Evolutionary conservation across 2,329 filamentous ascomycete genomes (phyloP).

Genomic region (Bisporella sp.): DNA sequence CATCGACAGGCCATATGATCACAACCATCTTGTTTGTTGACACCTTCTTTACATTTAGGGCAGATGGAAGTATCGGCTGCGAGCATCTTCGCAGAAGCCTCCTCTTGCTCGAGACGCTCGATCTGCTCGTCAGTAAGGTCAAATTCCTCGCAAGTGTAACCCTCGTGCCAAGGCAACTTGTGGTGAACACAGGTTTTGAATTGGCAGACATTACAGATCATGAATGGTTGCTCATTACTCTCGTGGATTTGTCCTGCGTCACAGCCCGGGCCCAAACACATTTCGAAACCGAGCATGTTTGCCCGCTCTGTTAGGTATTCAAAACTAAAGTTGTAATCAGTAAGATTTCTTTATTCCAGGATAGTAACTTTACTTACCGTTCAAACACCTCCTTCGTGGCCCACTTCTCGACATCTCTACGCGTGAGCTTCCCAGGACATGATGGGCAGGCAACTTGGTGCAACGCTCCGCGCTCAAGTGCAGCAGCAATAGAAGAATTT

Average conservation of each 20-base stretch:
- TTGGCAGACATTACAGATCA: not conserved
- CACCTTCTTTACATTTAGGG: not conserved
- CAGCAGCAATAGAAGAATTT: not conserved
- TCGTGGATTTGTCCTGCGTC: not conserved
- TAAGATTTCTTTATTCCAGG: not conserved
- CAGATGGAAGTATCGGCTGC: not conserved
- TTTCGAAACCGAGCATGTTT: not conserved
- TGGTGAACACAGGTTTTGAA: not conserved
- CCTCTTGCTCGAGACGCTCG: not conserved
- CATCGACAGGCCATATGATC: not conserved
- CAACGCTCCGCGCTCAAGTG: not conserved
- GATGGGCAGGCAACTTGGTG: not conserved
- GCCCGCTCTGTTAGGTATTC: not conserved
- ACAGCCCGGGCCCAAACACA: not conserved
- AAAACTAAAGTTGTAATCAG: not conserved
- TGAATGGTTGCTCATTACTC: not conserved
- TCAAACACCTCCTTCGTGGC: not conserved
- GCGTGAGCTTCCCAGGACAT: not conserved
- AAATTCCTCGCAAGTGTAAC: not conserved
- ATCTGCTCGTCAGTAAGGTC: not conserved
- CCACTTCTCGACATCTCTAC: not conserved
- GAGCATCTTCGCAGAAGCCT: not conserved
- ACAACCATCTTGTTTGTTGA: not conserved
- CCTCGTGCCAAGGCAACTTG: not conserved
- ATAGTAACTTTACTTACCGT: not conserved